Base-by-base conservation (phyloP, 2,329 filamentous ascomycete genomes). In the Phyllosticta capitalensis region DNA sequence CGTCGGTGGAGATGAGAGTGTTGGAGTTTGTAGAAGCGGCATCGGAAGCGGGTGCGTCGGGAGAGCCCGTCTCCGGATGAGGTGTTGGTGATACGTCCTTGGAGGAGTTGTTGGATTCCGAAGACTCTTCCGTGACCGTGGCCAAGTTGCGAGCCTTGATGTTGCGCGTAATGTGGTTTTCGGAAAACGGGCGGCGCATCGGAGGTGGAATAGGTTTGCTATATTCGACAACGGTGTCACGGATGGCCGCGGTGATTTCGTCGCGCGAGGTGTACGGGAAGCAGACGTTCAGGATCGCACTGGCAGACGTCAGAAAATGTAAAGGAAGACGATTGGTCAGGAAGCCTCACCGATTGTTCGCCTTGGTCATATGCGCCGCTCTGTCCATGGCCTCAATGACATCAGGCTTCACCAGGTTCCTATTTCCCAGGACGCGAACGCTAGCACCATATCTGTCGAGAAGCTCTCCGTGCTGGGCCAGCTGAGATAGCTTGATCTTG, bases 211-310 rank as follows among this genome's bases (percentile, higher is more conserved):
- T 79, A 5, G 90, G 88, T 56, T 83, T 85, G 61, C 88, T 89
- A 73, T 90, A 97, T 61, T 96, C 89, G 61, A 88, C 80, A 9
- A 99, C 92, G 0, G 92, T 96, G 50, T 86, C 84, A 63, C 89
- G 87, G 65, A 99, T 89, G 5, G 92, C 90, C 2, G 88, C 85
- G 0, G 92, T 95, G 65, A 99, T 97, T 71, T 99, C 94, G 68
- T 96, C 91, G 64, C 94, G 83, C 4, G 92, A 95, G 0, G 94
- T 97, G 70, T 99, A 99, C 0, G 94, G 94, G 68, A 97, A 97
- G 78, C 94, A 99, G 63, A 99, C 91, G 71, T 99, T 99, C 56
- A 99, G 78, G 28, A 88, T 81, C 50, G 85, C 83, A 61, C 79
- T 81, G 63, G 24, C 6, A 20, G 38, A 45, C 14, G 45, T 56